These are phyloP conservation scores for Rhynchosporium graminicola DNA, from an alignment of 2,329 filamentous ascomycete genomes.

Conservation along the genomic window DNA sequence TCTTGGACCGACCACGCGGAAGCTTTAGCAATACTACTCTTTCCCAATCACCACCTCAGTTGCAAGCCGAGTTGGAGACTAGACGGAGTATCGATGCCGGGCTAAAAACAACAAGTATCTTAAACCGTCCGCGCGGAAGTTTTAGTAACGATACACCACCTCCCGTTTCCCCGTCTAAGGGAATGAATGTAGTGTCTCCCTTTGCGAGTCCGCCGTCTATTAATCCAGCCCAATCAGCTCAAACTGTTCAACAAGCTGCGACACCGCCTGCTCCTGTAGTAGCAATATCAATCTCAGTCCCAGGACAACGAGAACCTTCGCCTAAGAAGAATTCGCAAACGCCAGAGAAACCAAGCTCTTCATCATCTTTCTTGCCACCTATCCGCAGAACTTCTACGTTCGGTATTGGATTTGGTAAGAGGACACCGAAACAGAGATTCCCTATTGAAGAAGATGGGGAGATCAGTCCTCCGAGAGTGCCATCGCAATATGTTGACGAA, in stretches of 20 bases:
- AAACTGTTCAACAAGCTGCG: neutral
- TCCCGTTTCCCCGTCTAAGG: neutral
- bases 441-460: conserved; percentile 36
- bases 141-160: conserved; percentile 24
- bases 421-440: conserved; percentile 36
- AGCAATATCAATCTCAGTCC: neutral
- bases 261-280: conserved; percentile 1
- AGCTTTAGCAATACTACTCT: conserved; percentile 21
- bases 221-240: neutral
- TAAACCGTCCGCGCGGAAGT: conserved; percentile 16
- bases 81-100: neutral
- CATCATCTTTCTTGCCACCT: conserved; percentile 53
- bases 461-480: conserved; percentile 4
- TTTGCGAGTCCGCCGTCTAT: neutral
- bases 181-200: neutral
- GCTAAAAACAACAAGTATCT: conserved; percentile 7
- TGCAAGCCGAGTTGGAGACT: neutral
- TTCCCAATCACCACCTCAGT: neutral
- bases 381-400: conserved; percentile 61
- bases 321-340: neutral
- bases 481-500: neutral
- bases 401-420: conserved; percentile 44
- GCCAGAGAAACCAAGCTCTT: conserved; percentile 21
- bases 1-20: conserved; percentile 13
- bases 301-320: neutral